Evolutionary conservation across 164 flowering plant genomes (phyloP), one percentile per base, ranked within the genome.

Genomic region (Dillenia turbinata): DNA sequence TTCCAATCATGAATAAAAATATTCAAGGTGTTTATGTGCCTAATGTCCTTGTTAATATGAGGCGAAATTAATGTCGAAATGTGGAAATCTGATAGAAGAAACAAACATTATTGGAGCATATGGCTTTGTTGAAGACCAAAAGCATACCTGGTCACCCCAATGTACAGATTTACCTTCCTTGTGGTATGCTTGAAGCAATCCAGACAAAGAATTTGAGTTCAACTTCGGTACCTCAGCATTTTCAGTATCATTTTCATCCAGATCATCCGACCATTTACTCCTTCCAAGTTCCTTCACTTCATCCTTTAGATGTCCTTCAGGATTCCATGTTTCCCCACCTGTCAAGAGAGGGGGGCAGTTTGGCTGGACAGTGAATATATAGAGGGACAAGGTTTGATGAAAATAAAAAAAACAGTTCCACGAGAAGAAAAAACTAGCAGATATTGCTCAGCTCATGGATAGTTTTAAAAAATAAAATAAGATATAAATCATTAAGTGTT

Each of bases 111-210:
- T 26, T 5, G 5, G 33, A 26, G 33, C 33, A 5, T 26, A 26
- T 26, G 2, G 33, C 33, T 2, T 26, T 26, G 33, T 26, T 26
- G 33, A 26, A 26, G 33, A 26, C 33, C 33, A 26, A 26, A 26
- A 8, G 22, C 56, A 61, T 87, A 91, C 98, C 97, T 85, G 74
- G 72, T 94, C 97, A 75, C 90, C 83, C 99, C 99, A 94, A 58
- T 73, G 87, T 12, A 91, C 96, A 71, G 88, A 79, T 81, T 89
- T 91, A 56, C 75, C 81, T 73, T 79, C 74, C 75, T 82, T 89
- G 47, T 73, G 58, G 69, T 83, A 83, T 47, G 83, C 78, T 66
- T 79, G 77, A 64, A 78, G 61, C 64, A 85, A 69, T 56, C 92
- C 88, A 71, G 95, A 85, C 48, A 80, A 83, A 57, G 85, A 75